These are phyloP conservation scores for Punica granatum DNA, from an alignment of 345 rosid species.

Conservation along the genomic window DNA sequence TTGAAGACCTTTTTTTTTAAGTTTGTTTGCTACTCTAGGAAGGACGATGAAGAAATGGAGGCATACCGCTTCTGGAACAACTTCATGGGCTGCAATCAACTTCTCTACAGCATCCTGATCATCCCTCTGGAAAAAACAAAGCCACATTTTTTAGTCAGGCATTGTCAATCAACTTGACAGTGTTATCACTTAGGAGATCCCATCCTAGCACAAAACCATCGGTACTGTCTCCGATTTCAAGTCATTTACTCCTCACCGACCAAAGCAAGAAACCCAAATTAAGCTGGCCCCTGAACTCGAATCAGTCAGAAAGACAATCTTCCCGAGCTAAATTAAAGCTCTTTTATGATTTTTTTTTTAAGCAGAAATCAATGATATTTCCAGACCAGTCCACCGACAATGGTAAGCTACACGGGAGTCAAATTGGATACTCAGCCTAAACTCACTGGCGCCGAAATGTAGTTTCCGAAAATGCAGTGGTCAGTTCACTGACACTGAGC, in stretches of 20 bases:
- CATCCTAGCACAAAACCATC: neutral
- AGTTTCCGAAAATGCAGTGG: neutral
- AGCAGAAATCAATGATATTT: neutral
- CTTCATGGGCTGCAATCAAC: constrained; percentile 28
- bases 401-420: too few relatives aligned
- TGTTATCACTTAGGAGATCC: too few relatives aligned
- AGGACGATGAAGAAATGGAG: neutral
- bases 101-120: constrained; percentile 68
- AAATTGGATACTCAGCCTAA: too few relatives aligned
- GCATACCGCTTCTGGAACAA: constrained; percentile 27
- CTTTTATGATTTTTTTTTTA: too few relatives aligned
- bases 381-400: neutral
- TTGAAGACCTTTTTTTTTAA: neutral
- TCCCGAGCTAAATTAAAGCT: too few relatives aligned
- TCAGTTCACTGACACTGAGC: too few relatives aligned
- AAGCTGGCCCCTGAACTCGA: neutral
- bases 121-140: constrained; percentile 26
- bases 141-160: neutral
- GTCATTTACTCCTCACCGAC: neutral
- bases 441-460: neutral
- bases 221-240: neutral
- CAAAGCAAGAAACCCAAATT: neutral
- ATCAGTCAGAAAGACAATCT: neutral
- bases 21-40: neutral
- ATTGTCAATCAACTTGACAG: neutral